Evolutionary conservation across 495 filamentous ascomycete genomes (phyloP).

Genomic region (Penicillium pancosmium): DNA sequence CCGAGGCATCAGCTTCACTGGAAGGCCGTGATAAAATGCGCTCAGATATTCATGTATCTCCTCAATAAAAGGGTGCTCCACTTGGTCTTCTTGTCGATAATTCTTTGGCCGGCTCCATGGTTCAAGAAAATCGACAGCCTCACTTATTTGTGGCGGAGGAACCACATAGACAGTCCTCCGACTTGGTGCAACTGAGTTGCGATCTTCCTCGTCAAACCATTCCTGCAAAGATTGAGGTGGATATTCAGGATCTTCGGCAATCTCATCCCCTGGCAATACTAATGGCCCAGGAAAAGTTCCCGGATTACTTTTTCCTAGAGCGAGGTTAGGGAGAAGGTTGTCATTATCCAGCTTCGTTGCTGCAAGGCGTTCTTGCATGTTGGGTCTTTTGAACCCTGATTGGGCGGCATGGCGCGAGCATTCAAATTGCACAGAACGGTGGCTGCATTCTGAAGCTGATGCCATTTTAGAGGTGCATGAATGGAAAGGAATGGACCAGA

Average conservation of each 20-base stretch:
- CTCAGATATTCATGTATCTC: constrained; percentile 55
- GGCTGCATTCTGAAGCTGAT: background rate
- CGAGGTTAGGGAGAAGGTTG: background rate
- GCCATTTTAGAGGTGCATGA: background rate
- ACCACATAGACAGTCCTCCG: constrained; percentile 59
- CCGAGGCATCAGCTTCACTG: constrained; percentile 47
- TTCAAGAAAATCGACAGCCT: constrained; percentile 35
- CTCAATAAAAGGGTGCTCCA: constrained; percentile 33
- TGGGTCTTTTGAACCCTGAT: constrained; percentile 14
- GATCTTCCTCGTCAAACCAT: constrained; percentile 51
- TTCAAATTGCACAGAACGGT: constrained; percentile 8
- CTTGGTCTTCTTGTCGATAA: background rate
- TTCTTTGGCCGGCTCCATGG: constrained; percentile 2
- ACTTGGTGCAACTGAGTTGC: constrained; percentile 54
- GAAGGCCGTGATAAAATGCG: constrained; percentile 64
- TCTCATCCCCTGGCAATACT: constrained; percentile 62
- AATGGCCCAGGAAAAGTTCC: constrained; percentile 59
- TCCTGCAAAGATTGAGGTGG: constrained; percentile 59
- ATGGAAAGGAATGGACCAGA: background rate
- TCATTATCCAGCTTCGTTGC: constrained; percentile 9
- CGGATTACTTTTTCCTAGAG: background rate
- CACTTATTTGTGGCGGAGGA: constrained; percentile 39
- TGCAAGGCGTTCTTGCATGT: constrained; percentile 12
- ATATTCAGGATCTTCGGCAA: constrained; percentile 55
- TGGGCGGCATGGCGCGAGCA: constrained; percentile 13